Evolutionary conservation across 2,329 filamentous ascomycete genomes (phyloP), one percentile per base, ranked within the genome.

Genomic region (Didymella arachidicola): DNA sequence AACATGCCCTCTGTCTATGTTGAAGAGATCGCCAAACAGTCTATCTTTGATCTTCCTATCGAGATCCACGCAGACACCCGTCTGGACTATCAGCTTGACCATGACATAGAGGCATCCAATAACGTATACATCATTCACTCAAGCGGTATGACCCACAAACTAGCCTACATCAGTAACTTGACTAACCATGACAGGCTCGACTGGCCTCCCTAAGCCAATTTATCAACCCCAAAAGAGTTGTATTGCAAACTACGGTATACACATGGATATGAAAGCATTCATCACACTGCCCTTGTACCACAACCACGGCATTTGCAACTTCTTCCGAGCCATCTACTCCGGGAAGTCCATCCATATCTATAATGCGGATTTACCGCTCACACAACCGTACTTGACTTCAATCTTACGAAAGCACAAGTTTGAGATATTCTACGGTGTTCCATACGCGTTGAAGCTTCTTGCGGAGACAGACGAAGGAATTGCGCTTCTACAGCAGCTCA

Each of bases 401-500:
- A 67, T 68, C 4, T 38, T 71, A 12, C 52, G 57, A 4, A 50
- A 64, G 22, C 62, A 68, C 47, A 45, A 79, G 4, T 79, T 82
- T 2, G 80, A 88, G 59, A 83, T 84, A n/a, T 84, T 89, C 44
- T 83, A 88, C 55, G 82, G 80, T 2, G 87, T 90, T 0, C 87
- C 88, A 0, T 90, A 89, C 63, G 83, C 85, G 0, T 73, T 90
- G 14, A 89, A 89, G 66, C 74, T 90, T 0, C 78, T 90, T 3
- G 81, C 83, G 0, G 88, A 90, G 69, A 81, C 81, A 0, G 76
- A 83, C 0, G 80, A 82, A 25, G 87, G 87, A 0, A 79, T 87
- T n/a, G 67, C 76, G 1, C 74, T 78, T 2, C 70, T 88, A 22
- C 71, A 73, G 2, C 72, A 76, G 39, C 77, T 82, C n/a, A 82